phyloP scores from a whole-genome alignment of 2,329 filamentous ascomycete species.

The Aureobasidium leucospermi region DNA sequence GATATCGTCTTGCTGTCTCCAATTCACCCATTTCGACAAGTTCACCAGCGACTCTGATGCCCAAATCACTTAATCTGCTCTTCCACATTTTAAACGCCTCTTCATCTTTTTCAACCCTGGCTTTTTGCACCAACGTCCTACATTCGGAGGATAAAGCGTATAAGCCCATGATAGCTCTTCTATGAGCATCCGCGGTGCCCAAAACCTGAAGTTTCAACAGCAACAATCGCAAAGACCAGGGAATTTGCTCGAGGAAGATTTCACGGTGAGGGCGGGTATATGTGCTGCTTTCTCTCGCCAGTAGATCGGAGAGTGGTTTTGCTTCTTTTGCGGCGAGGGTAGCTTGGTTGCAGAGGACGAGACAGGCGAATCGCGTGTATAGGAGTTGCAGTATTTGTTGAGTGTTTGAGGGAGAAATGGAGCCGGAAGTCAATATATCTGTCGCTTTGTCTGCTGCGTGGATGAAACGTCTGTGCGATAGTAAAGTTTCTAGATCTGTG shows the following conservation, averaged over 20 bases:
- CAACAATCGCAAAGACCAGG: slow-evolving; percentile 80
- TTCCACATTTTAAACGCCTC: slow-evolving; percentile 61
- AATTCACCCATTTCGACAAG: slow-evolving; percentile 84
- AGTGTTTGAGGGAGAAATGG: slow-evolving; percentile 48
- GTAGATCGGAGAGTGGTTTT: slow-evolving; percentile 53
- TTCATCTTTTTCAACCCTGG: slow-evolving; percentile 45
- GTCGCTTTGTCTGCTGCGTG: slow-evolving; percentile 40
- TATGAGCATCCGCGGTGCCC: slow-evolving; percentile 74
- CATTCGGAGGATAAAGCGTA: slow-evolving; percentile 62
- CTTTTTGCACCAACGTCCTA: slow-evolving; percentile 20
- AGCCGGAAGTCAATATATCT: slow-evolving; percentile 32
- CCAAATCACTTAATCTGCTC: slow-evolving; percentile 64
- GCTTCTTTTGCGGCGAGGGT: slow-evolving; percentile 52
- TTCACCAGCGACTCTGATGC: slow-evolving; percentile 55
- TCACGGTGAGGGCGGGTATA: background rate
- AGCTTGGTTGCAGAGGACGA: slow-evolving; percentile 67
- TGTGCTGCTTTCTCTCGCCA: slow-evolving; percentile 19
- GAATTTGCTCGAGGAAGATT: slow-evolving; percentile 42
- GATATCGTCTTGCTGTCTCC: slow-evolving; percentile 66
- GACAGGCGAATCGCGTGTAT: slow-evolving; percentile 61
- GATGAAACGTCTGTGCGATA: slow-evolving; percentile 70
- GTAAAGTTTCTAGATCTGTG: slow-evolving; percentile 59
- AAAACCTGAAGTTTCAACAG: slow-evolving; percentile 78
- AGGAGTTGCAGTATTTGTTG: slow-evolving; percentile 66
- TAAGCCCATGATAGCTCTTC: slow-evolving; percentile 80